phyloP scores from a whole-genome alignment of 148 eudicot genomes.

The Selenicereus undatus region DNA sequence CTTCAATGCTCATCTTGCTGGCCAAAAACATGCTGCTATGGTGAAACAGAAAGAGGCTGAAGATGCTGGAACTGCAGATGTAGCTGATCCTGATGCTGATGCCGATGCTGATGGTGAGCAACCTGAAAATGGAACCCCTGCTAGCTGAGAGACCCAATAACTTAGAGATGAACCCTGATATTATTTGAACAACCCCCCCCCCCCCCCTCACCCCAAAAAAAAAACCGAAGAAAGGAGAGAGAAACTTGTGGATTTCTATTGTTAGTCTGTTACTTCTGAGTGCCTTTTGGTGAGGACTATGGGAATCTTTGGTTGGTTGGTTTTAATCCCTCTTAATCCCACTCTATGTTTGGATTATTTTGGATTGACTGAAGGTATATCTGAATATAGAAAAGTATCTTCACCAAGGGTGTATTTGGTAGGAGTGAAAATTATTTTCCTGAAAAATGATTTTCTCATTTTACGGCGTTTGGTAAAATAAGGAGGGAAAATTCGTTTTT shows the following conservation, averaged over 20 bases:
- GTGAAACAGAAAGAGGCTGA: slow-evolving; percentile 29
- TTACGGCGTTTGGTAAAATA: too few species aligned
- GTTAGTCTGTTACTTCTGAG: neutral
- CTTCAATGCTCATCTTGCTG: slow-evolving; percentile 33
- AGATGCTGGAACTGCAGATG: neutral
- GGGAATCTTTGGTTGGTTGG: neutral
- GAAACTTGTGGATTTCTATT: neutral
- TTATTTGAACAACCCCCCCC: neutral
- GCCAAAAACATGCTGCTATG: slow-evolving; percentile 38
- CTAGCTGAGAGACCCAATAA: neutral
- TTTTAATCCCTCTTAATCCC: neutral
- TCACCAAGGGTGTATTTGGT: too few species aligned
- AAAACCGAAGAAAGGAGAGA: neutral
- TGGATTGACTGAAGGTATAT: too few species aligned
- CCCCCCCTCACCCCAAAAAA: neutral
- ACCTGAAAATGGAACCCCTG: neutral
- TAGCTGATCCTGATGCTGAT: neutral
- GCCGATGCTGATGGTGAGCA: neutral
- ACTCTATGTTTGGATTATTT: too few species aligned
- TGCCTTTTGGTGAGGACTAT: neutral
- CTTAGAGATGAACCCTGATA: neutral
- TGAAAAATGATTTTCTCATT: too few species aligned
- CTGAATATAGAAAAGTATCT: too few species aligned
- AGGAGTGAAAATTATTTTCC: too few species aligned
- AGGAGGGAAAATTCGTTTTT: too few species aligned